These are phyloP conservation scores for Cladorrhinum sp. DNA, from an alignment of 2,329 filamentous ascomycete species.

Conservation along the genomic window DNA sequence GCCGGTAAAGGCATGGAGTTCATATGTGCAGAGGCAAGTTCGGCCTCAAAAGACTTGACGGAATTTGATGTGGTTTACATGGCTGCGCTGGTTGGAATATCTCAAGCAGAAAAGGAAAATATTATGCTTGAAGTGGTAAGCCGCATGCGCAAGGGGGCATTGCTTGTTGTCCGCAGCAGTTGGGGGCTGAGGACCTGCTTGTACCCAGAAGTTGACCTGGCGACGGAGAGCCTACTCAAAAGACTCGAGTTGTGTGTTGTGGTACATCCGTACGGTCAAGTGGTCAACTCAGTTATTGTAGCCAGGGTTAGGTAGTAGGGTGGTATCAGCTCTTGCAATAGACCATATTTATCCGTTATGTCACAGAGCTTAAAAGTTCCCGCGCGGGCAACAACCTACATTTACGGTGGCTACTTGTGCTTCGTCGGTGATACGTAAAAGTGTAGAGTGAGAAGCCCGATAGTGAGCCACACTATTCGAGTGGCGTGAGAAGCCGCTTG, in stretches of 20 bases:
- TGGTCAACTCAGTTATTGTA: slow-evolving; percentile 50
- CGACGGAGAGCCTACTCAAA: slow-evolving; percentile 31
- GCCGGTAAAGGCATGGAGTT: slow-evolving; percentile 24
- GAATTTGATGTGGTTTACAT: slow-evolving; percentile 47
- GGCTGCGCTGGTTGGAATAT: slow-evolving; percentile 47
- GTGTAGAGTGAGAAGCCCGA: no score
- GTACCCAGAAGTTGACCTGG: slow-evolving; percentile 46
- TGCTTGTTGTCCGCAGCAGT: slow-evolving; percentile 47
- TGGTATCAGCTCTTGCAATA: no score
- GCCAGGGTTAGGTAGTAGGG: slow-evolving; percentile 22
- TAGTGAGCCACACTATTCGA: no score
- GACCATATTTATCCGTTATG: no score
- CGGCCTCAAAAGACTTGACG: slow-evolving; percentile 28
- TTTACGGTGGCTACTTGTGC: no score
- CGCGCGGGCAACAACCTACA: no score
- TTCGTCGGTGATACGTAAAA: not conserved
- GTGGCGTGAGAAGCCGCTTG: no score
- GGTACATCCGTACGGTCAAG: slow-evolving; percentile 46
- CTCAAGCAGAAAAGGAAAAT: slow-evolving; percentile 39
- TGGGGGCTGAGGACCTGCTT: slow-evolving; percentile 43
- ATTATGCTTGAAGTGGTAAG: slow-evolving; percentile 37
- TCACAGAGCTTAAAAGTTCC: no score
- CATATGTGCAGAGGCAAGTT: slow-evolving; percentile 33
- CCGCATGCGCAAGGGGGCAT: slow-evolving; percentile 40
- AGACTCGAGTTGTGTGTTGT: slow-evolving; percentile 41